A percentile compares a stretch with the other conserved stretches of the same genome.
These are phyloP conservation scores for Elaeis guineensis DNA, from an alignment of 176 grass and related monocot species.

Conservation along the genomic window DNA sequence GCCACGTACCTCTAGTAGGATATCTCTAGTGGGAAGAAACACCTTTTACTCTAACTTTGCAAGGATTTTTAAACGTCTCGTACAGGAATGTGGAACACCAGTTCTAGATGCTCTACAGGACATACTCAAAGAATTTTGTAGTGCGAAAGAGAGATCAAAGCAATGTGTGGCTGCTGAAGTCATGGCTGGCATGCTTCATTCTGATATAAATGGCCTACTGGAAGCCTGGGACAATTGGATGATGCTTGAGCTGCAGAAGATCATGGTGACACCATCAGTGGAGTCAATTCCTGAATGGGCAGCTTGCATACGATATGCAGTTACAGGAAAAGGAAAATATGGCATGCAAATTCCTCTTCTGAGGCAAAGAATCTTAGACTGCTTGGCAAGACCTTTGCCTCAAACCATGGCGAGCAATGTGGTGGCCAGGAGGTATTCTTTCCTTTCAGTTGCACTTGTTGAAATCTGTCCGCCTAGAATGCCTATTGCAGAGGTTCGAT, in stretches of 20 bases:
- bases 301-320: slow-evolving; percentile 86
- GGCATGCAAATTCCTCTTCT: slow-evolving; percentile 65
- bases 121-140: slow-evolving; percentile 63
- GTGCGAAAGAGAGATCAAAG: slow-evolving; percentile 89
- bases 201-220: slow-evolving; percentile 48
- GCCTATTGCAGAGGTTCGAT: slow-evolving; percentile 49
- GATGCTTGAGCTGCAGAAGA: slow-evolving; percentile 59
- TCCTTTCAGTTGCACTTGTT: slow-evolving; percentile 69
- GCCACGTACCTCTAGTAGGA: slow-evolving; percentile 91
- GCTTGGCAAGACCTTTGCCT: slow-evolving; percentile 51
- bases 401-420: slow-evolving; percentile 53
- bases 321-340: slow-evolving; percentile 84
- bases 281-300: slow-evolving; percentile 95
- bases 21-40: slow-evolving; percentile 46
- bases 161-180: slow-evolving; percentile 97
- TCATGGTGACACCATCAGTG: slow-evolving; percentile 70
- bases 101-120: slow-evolving; percentile 47
- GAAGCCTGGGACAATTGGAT: slow-evolving; percentile 64
- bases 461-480: slow-evolving; percentile 85
- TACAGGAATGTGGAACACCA: slow-evolving; percentile 79
- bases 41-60: slow-evolving; percentile 83
- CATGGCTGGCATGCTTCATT: slow-evolving; percentile 87
- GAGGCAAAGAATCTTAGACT: slow-evolving; percentile 72
- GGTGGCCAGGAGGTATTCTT: slow-evolving; percentile 93
- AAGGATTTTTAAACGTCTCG: slow-evolving; percentile 89